Evolutionary conservation across 2,329 filamentous ascomycete genomes (phyloP).

Genomic region (Epichloe amarillans): DNA sequence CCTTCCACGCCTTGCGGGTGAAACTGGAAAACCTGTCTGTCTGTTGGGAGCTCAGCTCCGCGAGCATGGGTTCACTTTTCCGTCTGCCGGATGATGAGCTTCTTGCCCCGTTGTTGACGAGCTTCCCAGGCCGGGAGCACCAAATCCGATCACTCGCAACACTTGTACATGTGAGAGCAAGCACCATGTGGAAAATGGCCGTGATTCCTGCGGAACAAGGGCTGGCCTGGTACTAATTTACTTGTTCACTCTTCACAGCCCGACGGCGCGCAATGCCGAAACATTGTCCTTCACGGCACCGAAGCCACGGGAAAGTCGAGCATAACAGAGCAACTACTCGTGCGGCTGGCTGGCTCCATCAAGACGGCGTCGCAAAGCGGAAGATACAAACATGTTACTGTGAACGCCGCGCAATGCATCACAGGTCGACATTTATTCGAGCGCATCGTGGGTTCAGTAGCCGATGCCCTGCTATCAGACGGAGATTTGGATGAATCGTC

Average conservation of each 20-base stretch:
- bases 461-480: slow-evolving; percentile 34
- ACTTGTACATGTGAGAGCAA: slow-evolving; percentile 34
- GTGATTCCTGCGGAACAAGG: no score
- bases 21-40: no score
- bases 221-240: not conserved
- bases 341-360: slow-evolving; percentile 11
- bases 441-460: slow-evolving; percentile 47
- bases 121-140: slow-evolving; percentile 42
- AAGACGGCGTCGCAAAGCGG: slow-evolving; percentile 7
- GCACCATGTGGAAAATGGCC: no score
- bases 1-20: no score
- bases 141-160: slow-evolving; percentile 47
- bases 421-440: slow-evolving; percentile 68
- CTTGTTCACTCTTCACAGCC: slow-evolving; percentile 29
- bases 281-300: slow-evolving; percentile 70
- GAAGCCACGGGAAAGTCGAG: slow-evolving; percentile 78
- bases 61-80: slow-evolving; percentile 29
- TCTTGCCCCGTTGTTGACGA: slow-evolving; percentile 29
- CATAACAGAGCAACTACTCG: slow-evolving; percentile 41
- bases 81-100: slow-evolving; percentile 38
- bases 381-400: slow-evolving; percentile 42
- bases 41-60: not conserved
- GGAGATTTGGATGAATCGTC: slow-evolving; percentile 9
- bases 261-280: slow-evolving; percentile 53
- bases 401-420: slow-evolving; percentile 64